A percentile compares a stretch with the other conserved stretches of the same genome.
phyloP scores from a whole-genome alignment of 164 flowering plant species.

The Pachysandra terminalis region DNA sequence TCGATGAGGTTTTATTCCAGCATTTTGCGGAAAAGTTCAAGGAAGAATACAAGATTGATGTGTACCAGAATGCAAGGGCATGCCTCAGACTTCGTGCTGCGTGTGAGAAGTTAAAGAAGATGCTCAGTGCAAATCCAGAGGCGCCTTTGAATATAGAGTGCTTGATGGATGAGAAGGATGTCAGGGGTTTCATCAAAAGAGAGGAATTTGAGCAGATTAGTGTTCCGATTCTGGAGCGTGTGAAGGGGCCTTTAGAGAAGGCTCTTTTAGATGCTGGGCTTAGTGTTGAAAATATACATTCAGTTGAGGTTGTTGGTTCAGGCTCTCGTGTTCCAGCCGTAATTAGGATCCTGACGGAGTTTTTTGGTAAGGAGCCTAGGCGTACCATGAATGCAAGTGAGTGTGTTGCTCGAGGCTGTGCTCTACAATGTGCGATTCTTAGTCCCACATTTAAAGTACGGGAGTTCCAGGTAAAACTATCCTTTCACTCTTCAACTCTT shows the following conservation, averaged over 20 bases:
- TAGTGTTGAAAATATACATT: constrained; percentile 52
- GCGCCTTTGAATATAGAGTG: constrained; percentile 89
- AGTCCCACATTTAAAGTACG: constrained; percentile 93
- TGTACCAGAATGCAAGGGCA: constrained; percentile 59
- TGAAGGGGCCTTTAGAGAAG: constrained; percentile 70
- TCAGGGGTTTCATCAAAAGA: constrained; percentile 73
- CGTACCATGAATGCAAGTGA: constrained; percentile 98
- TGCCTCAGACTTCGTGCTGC: constrained; percentile 51
- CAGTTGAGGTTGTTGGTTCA: constrained; percentile 90
- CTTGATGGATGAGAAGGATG: constrained; percentile 95
- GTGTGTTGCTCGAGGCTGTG: constrained; percentile 86
- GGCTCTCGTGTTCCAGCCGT: constrained; percentile 90
- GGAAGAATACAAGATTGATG: constrained; percentile 57
- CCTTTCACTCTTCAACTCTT: background rate
- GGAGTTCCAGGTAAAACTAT: constrained; percentile 66
- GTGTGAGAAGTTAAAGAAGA: constrained; percentile 57
- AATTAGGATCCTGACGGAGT: constrained; percentile 67
- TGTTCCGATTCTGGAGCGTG: constrained; percentile 76
- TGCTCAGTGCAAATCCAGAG: constrained; percentile 82
- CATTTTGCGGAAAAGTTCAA: constrained; percentile 58
- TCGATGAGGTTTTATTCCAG: constrained; percentile 59
- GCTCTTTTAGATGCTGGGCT: constrained; percentile 82
- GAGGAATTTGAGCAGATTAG: constrained; percentile 84
- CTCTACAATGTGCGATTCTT: constrained; percentile 83
- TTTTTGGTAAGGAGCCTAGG: constrained; percentile 87